Evolutionary conservation across 345 rosid genomes (phyloP).

Genomic region (Eucalyptus paniculata): DNA sequence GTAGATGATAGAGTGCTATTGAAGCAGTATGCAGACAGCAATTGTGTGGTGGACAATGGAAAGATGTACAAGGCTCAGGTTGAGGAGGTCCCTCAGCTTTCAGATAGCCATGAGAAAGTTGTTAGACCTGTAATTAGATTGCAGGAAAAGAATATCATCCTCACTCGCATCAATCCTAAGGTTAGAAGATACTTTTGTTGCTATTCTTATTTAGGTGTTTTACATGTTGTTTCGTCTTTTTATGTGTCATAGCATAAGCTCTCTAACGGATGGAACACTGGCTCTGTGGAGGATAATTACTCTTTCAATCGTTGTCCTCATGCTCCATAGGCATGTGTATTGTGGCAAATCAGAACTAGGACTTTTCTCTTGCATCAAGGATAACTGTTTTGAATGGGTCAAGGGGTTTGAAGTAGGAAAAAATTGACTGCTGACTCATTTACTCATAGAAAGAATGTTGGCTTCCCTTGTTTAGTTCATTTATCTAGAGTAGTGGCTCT

Average conservation of each 20-base stretch:
- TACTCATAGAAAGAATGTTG: neutral
- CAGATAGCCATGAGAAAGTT: conserved; percentile 54
- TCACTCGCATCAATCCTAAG: conserved; percentile 96
- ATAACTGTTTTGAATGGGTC: neutral
- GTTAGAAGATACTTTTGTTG: conserved; percentile 11
- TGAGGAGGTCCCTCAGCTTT: conserved; percentile 59
- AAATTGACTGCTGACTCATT: neutral
- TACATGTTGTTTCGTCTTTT: neutral
- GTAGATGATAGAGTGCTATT: conserved; percentile 63
- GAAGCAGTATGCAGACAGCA: conserved; percentile 76
- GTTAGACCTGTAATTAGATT: conserved; percentile 79
- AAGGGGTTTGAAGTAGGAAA: neutral
- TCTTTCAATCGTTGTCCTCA: neutral
- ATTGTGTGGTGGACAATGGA: conserved; percentile 56
- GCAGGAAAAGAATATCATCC: conserved; percentile 64
- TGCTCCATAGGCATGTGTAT: neutral
- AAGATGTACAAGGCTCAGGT: conserved; percentile 51
- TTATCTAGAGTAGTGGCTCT: neutral
- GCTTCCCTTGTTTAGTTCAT: neutral
- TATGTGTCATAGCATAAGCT: neutral
- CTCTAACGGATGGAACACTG: neutral
- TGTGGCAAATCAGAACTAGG: neutral
- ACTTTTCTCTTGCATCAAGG: neutral
- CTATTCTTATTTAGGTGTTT: neutral
- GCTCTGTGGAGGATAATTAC: neutral